Conservation (phyloP, 164 flowering plant genomes). For the Berberis thunbergii region DNA sequence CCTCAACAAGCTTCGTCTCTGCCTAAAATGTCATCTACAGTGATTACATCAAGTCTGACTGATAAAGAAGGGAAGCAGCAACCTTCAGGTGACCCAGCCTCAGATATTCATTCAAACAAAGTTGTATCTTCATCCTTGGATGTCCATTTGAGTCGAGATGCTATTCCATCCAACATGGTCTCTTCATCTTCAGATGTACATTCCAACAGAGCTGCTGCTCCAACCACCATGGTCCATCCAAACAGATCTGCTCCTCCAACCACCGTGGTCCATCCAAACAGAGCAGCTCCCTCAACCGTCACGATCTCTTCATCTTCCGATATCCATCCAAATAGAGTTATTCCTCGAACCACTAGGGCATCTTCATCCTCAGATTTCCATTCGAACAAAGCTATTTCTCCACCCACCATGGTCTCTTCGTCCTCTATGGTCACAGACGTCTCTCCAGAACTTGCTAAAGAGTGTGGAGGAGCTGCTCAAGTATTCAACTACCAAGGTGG, state of each 20-base stretch:
- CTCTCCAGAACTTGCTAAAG: slow-evolving; percentile 8
- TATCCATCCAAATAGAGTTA: slow-evolving; percentile 14
- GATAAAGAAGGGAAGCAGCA: slow-evolving; percentile 20
- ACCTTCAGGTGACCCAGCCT: slow-evolving; percentile 8
- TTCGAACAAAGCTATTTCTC: slow-evolving; percentile 11
- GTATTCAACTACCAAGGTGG: neutral
- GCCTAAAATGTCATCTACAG: slow-evolving; percentile 7
- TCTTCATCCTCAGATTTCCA: slow-evolving; percentile 3
- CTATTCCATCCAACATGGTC: too few species aligned
- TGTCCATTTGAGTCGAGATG: too few species aligned
- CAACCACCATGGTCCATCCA: too few species aligned
- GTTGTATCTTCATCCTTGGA: too few species aligned
- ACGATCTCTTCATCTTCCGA: neutral
- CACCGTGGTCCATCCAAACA: too few species aligned
- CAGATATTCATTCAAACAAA: slow-evolving; percentile 10
- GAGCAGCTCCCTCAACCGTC: too few species aligned
- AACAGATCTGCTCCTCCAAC: too few species aligned
- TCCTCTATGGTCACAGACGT: slow-evolving; percentile 7
- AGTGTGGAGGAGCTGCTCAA: neutral
- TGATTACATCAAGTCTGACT: slow-evolving; percentile 1
- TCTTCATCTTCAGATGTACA: too few species aligned
- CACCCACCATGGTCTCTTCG: slow-evolving; percentile 6
- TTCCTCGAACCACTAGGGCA: slow-evolving; percentile 8
- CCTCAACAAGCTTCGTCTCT: slow-evolving; percentile 7
- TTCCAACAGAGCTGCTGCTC: too few species aligned